Evolutionary conservation across 768 basidiomycete species (phyloP).

Genomic region (Trichaptum fuscoviolaceum): DNA sequence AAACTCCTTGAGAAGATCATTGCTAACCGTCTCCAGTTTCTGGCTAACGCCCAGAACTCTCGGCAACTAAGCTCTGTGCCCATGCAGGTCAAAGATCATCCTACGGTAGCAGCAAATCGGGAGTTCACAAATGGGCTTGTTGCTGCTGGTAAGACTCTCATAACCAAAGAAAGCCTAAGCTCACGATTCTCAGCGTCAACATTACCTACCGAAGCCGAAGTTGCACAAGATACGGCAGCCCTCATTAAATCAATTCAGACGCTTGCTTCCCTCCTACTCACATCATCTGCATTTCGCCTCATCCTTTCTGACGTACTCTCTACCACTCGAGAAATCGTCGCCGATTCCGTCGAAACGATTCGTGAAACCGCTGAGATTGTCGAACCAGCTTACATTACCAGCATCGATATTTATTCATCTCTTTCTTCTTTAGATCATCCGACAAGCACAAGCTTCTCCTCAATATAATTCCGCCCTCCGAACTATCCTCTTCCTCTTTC

Average conservation of each 20-base stretch:
- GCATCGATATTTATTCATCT: background rate
- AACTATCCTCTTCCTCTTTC: slow-evolving; percentile 9
- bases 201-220: slow-evolving; percentile 14
- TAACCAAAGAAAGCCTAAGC: background rate
- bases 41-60: too few relatives aligned
- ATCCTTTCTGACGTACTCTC: slow-evolving; percentile 19
- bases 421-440: background rate
- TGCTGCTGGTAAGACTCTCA: background rate
- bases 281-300: slow-evolving; percentile 20
- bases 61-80: slow-evolving; percentile 11
- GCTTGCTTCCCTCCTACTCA: slow-evolving; percentile 15
- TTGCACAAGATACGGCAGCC: slow-evolving; percentile 11
- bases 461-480: slow-evolving; percentile 7
- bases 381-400: slow-evolving; percentile 5
- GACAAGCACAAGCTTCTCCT: slow-evolving; percentile 6
- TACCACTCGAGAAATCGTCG: slow-evolving; percentile 17
- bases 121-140: slow-evolving; percentile 6
- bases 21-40: too few relatives aligned
- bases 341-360: slow-evolving; percentile 16
- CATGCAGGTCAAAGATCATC: slow-evolving; percentile 15
- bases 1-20: too few relatives aligned
- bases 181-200: slow-evolving; percentile 10
- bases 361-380: slow-evolving; percentile 13
- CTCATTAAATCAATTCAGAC: slow-evolving; percentile 12
- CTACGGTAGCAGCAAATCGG: slow-evolving; percentile 7